Evolutionary conservation across 2,329 filamentous ascomycete genomes (phyloP), one percentile per base, ranked within the genome.

Genomic region (Botrytis paeoniae): DNA sequence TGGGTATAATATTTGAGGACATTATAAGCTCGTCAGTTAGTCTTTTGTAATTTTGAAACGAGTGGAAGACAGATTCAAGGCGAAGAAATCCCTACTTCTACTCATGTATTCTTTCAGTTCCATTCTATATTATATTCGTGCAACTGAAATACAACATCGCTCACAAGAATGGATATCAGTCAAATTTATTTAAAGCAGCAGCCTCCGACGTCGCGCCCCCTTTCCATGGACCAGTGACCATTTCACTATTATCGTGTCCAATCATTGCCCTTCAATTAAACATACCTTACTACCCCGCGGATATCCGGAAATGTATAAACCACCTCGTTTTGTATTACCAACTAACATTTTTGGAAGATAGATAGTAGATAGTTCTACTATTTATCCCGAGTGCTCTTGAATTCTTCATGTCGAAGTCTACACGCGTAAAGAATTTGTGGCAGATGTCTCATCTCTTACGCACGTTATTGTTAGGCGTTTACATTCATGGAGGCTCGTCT

Each of bases 261-360:
- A 68, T 57, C 35, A 54, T 12, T 14, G 9, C 20, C n/a, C 32
- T 54, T 54, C 16, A 39, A 68, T 68, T 68, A 29, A 54, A 51
- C 16, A 54, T 54, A 20, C 20, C 4, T 14, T 1, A 63, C 9
- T 39, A 54, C 64, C 64, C 64, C 45, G 32, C 45, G 45, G 64
- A 54, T 54, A 54, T 54, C 64, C 64, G 64, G 64, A 68, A 54
- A 68, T 54, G 45, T 22, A 9, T 16, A 68, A 39, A 54, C 25
- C 22, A n/a, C 63, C 45, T 66, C 63, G 35, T n/a, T 45, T 20
- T 22, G 12, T 10, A 35, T 20, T 64, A 48, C 10, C 18, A 45
- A 64, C n/a, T 14, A 20, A 25, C 8, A 48, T 14, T 35, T 22
- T 22, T 29, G 8, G 25, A 32, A 25, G 48, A 51, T 25, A 3